Base-by-base conservation (phyloP, 2,329 filamentous ascomycete genomes). In the Ophioceras dolichostomum region DNA sequence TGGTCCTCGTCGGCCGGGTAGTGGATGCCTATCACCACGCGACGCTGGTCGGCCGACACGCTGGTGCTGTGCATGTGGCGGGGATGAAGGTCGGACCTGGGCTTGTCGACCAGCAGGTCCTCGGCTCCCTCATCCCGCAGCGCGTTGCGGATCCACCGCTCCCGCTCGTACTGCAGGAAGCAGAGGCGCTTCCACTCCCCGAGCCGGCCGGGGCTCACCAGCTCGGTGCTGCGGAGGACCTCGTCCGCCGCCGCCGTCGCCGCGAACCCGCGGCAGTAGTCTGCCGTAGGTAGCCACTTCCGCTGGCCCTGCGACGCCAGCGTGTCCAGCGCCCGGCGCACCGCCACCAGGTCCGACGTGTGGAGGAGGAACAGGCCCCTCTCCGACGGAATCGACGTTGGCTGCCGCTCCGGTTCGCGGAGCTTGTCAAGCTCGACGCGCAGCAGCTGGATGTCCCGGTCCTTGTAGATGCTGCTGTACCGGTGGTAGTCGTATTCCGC, bases 271-370 rank as follows among this genome's bases (percentile, higher is more conserved):
- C 31, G 22, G 17, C 14, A 34, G 37, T 30, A 29, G 20, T 34
- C 30, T 24, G 26, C 37, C 24, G 37, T n/a, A 26, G 38, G 29
- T n/a, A 33, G 33, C 34, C 38, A 39, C 22, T 39, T 39, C 14
- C 13, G 10, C 19, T 32, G 33, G 7, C 33, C 38, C 21, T 36
- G 34, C 7, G 29, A 17, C 21, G 27, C 20, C 29, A 32, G 32
- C 31, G 28, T 21, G 24, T 36, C 37, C 24, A 38, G 24, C 4
- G 32, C 37, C n/a, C 19, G 10, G 8, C 37, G 31, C 18, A 38
- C 20, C 18, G 37, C 32, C 24, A n/a, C 8, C 16, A 34, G 24
- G 37, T 38, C 37, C 12, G 18, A 26, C 8, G 30, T 19, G 12
- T 18, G 31, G 12, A 38, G 30, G 5, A 38, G 10, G 24, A 38